phyloP scores from a whole-genome alignment of 140 eudicot genomes.

The Bidens hawaiensis region DNA sequence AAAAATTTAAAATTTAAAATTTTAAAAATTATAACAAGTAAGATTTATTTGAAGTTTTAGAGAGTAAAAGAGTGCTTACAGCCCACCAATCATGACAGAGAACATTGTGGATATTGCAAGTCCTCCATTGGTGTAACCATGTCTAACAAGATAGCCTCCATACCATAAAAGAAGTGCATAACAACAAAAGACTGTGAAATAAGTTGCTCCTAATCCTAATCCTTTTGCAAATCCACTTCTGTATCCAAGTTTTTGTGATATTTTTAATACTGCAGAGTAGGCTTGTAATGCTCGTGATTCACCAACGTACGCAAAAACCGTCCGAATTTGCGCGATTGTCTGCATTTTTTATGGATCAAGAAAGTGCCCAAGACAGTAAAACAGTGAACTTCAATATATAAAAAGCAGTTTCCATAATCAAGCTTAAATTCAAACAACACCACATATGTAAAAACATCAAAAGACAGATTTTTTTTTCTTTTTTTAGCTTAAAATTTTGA shows the following conservation, averaged over 20 bases:
- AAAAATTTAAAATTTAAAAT: no score
- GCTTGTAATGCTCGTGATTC: conserved; percentile 65
- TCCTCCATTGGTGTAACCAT: conserved; percentile 81
- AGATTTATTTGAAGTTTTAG: background rate
- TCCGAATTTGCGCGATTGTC: conserved; percentile 79
- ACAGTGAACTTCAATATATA: background rate
- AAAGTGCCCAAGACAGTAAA: background rate
- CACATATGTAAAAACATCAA: conserved; percentile 13
- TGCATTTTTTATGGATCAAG: conserved; percentile 32
- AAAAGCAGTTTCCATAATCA: background rate
- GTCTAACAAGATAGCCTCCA: conserved; percentile 84
- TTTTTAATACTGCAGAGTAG: conserved; percentile 61
- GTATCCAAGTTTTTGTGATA: conserved; percentile 70
- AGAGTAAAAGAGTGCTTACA: conserved; percentile 28
- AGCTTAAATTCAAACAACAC: background rate
- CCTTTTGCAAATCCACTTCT: conserved; percentile 86
- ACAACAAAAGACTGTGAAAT: conserved; percentile 78
- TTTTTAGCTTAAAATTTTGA: background rate
- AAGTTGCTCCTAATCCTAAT: conserved; percentile 81
- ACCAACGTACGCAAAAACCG: conserved; percentile 76
- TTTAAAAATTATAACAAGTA: no score
- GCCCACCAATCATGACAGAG: conserved; percentile 76
- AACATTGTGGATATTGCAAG: conserved; percentile 88
- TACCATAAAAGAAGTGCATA: conserved; percentile 93
- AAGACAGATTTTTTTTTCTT: background rate